Evolutionary conservation across 805 yeast species (phyloP).

Genomic region (Hanseniaspora guilliermondii): DNA sequence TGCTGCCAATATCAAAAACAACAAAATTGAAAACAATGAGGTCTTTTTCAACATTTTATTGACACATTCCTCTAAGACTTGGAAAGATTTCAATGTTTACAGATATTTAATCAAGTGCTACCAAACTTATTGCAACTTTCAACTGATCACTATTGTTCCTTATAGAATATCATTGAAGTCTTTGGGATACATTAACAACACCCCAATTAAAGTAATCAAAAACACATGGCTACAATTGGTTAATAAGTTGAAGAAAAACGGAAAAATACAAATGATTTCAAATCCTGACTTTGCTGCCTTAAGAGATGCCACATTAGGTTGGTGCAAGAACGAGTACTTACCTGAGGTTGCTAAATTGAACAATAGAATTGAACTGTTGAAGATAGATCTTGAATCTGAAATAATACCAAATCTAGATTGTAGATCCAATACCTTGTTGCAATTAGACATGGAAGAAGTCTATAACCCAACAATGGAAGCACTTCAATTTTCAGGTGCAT

Average conservation of each 20-base stretch:
- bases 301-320: constrained; percentile 54
- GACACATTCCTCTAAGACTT: constrained; percentile 44
- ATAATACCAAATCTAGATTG: constrained; percentile 15
- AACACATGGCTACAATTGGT: constrained; percentile 44
- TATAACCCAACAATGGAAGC: constrained; percentile 31
- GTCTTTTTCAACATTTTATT: constrained; percentile 70
- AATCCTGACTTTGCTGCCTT: constrained; percentile 78
- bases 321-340: constrained; percentile 23
- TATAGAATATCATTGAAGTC: constrained; percentile 63
- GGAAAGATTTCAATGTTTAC: constrained; percentile 39
- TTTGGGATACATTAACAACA: constrained; percentile 47
- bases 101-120: constrained; percentile 10
- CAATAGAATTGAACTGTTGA: constrained; percentile 14
- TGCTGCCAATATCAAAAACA: constrained; percentile 43
- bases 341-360: constrained; percentile 4
- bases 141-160: constrained; percentile 56
- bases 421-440: constrained; percentile 14
- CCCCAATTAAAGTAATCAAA: constrained; percentile 42
- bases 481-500: constrained; percentile 30
- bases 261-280: constrained; percentile 52
- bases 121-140: constrained; percentile 51
- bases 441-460: constrained; percentile 19
- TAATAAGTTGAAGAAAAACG: constrained; percentile 37
- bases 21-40: constrained; percentile 53
- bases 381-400: constrained; percentile 9